Percentiles rank a stretch among this genome's conserved stretches.
Conservation (phyloP, 2,329 filamentous ascomycete genomes). For the Lachnellula subtilissima region DNA sequence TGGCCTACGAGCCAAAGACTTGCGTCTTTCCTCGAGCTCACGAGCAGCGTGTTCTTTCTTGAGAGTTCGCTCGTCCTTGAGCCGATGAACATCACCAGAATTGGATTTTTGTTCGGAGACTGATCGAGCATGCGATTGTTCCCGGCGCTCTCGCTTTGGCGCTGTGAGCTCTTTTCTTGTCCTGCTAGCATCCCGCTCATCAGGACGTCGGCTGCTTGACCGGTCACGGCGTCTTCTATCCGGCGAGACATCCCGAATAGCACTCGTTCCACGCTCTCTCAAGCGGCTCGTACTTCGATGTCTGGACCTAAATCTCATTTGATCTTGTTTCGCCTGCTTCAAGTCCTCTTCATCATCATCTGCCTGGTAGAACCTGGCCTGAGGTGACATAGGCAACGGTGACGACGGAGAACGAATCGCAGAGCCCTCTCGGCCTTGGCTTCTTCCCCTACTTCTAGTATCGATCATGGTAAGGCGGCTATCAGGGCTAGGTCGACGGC, state of each 20-base stretch:
- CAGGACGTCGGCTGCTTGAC: slow-evolving; percentile 29
- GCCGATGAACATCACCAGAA: slow-evolving; percentile 49
- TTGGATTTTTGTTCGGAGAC: slow-evolving; percentile 44
- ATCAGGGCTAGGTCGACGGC: slow-evolving; percentile 36
- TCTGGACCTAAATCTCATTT: slow-evolving; percentile 52
- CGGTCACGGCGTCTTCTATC: slow-evolving; percentile 29
- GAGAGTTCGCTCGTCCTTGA: slow-evolving; percentile 56
- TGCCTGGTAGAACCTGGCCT: slow-evolving; percentile 48
- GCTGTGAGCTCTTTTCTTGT: slow-evolving; percentile 20
- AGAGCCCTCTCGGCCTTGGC: slow-evolving; percentile 55
- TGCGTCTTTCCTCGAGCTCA: slow-evolving; percentile 82
- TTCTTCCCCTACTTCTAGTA: slow-evolving; percentile 52
- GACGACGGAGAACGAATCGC: slow-evolving; percentile 69
- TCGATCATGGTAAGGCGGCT: slow-evolving; percentile 35
- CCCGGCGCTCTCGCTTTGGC: slow-evolving; percentile 16
- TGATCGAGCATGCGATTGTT: slow-evolving; percentile 32
- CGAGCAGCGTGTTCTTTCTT: slow-evolving; percentile 74
- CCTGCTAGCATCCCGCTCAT: slow-evolving; percentile 22
- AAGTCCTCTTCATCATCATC: slow-evolving; percentile 59
- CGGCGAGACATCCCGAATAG: slow-evolving; percentile 26
- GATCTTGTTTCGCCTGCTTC: slow-evolving; percentile 46
- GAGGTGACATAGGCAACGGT: slow-evolving; percentile 67
- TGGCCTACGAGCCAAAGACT: slow-evolving; percentile 75
- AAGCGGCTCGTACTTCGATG: slow-evolving; percentile 48
- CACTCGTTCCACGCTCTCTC: slow-evolving; percentile 31